Conservation (phyloP, 495 filamentous ascomycete species). For the Trichoderma parareesei region DNA sequence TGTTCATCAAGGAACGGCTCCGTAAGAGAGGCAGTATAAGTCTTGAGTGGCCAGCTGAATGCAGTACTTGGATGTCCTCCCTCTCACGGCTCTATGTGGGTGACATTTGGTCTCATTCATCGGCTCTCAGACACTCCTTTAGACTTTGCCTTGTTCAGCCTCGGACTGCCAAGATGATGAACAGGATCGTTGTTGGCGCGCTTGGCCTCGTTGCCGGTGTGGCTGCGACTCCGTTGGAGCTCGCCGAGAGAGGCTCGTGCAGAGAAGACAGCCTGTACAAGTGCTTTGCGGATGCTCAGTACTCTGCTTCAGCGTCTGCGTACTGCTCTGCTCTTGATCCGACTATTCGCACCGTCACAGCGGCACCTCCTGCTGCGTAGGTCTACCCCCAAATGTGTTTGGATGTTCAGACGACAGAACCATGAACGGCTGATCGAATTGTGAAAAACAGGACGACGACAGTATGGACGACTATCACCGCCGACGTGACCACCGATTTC, state of each 20-base stretch:
- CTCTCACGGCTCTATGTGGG: too few species aligned
- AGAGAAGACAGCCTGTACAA: not conserved
- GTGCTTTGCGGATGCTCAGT: not conserved
- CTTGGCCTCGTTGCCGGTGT: conserved; percentile 3
- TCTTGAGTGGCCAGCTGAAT: too few species aligned
- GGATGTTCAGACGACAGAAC: not conserved
- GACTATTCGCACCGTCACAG: not conserved
- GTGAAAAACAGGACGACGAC: not conserved
- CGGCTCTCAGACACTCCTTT: not conserved
- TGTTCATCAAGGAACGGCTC: too few species aligned
- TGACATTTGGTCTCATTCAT: not conserved
- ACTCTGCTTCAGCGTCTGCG: not conserved
- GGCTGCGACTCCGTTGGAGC: not conserved
- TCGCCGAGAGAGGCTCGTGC: not conserved
- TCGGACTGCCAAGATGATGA: not conserved
- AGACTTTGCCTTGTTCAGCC: not conserved
- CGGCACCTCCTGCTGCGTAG: not conserved
- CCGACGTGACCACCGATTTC: not conserved
- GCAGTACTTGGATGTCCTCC: too few species aligned
- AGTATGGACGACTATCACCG: not conserved
- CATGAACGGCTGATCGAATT: not conserved
- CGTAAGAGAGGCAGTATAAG: too few species aligned
- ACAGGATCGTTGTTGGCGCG: not conserved
- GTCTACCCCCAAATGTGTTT: not conserved
- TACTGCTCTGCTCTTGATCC: conserved; percentile 1